Conservation (phyloP, 495 filamentous ascomycete genomes). For the Tuber indicum region DNA sequence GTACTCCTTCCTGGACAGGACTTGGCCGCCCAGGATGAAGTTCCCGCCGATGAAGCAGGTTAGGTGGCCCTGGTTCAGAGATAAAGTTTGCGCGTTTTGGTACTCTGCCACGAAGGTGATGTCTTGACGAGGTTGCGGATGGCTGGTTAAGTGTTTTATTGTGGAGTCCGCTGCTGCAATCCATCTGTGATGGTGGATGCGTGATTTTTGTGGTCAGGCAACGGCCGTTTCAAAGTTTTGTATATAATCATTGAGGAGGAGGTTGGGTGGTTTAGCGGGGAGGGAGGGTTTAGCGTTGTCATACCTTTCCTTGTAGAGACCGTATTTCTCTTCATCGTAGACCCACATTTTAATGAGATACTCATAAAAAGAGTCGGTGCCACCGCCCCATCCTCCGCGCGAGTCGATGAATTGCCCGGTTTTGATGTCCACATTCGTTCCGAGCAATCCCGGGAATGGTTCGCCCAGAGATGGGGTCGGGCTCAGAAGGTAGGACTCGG, state of each 20-base stretch:
- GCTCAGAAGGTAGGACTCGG: constrained; percentile 63
- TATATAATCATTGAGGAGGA: neutral
- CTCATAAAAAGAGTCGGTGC: constrained; percentile 80
- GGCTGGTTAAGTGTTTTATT: constrained; percentile 64
- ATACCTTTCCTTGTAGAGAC: constrained; percentile 53
- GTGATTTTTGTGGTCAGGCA: neutral
- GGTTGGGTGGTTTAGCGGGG: neutral
- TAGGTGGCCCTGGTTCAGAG: constrained; percentile 57
- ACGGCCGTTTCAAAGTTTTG: neutral
- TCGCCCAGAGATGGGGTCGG: constrained; percentile 57
- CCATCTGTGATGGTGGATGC: constrained; percentile 51
- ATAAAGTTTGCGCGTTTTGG: constrained; percentile 47
- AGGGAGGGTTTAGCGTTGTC: neutral
- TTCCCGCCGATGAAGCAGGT: constrained; percentile 83
- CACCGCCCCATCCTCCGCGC: constrained; percentile 70
- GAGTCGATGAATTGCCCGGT: constrained; percentile 63
- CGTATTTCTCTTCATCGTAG: constrained; percentile 64
- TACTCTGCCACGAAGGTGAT: constrained; percentile 69
- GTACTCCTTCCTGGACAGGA: constrained; percentile 58
- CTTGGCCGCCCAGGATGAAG: constrained; percentile 76
- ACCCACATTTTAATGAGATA: constrained; percentile 93
- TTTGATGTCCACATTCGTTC: constrained; percentile 57
- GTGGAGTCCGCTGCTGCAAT: constrained; percentile 68
- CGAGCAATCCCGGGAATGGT: constrained; percentile 73
- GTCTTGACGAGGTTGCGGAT: constrained; percentile 62